Evolutionary conservation across 768 basidiomycete genomes (phyloP), one percentile per base, ranked within the genome.

Genomic region (Imleria badia): DNA sequence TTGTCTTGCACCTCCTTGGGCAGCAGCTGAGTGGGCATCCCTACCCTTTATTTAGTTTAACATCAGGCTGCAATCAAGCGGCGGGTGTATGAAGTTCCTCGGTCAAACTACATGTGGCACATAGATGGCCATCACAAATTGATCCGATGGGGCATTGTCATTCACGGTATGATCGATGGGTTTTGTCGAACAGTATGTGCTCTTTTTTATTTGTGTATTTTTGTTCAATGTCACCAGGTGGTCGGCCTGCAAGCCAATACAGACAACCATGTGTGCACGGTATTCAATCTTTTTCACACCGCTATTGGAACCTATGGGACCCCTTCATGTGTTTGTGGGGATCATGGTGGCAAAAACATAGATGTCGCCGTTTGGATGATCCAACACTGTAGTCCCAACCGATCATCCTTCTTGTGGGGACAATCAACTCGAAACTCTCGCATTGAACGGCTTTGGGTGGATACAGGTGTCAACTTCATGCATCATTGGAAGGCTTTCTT

Each of bases 391-490:
- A 69, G 73, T 1, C 41, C 60, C 1, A 65, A 71, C 17, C 31
- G 45, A 1, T 45, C 54, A 1, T 68, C 62, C 0, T 73, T 70
- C 36, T 41, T 75, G 12, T 73, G 68, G 68, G 68, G 63, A 33
- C 69, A 68, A 8, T 80, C 75, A 0, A 76, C 75, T 0, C 58
- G 61, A 6, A 82, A 81, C 50, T 74, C 74, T 0, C 60, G 69
- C 0, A 80, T 80, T 55, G 78, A 82, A 55, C 35, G 67, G 0
- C 60, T 81, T 0, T 80, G 78, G 78, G 70, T 78, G 5, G 74
- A 80, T 39, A 66, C 76, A 33, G 75, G 75, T 0, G 46, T 48
- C 0, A 69, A 75, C 6, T 80, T 81, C 68, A 70, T 60, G 3
- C 60, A 61, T 4, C 31, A 17, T 17, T 81, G 80, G 80, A 26